A percentile compares a stretch with the other conserved stretches of the same genome.
Evolutionary conservation across 306 rosid genomes (phyloP).

Genomic region (Dalbergia cultrata): DNA sequence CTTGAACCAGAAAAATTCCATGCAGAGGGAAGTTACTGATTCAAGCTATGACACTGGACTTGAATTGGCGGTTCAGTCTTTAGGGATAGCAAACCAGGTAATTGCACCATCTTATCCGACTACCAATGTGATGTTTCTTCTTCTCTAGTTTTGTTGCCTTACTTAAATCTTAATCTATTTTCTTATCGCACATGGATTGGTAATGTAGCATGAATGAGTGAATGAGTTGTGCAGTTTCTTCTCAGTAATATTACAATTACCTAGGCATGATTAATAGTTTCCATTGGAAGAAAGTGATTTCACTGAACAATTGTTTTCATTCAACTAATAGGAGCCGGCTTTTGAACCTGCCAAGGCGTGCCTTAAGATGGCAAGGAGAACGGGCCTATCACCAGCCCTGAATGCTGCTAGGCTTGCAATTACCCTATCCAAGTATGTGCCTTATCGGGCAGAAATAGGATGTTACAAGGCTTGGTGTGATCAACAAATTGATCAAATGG

Average conservation of each 20-base stretch:
- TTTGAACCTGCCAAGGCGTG: conserved; percentile 59
- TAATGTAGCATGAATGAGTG: neutral
- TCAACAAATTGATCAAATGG: conserved; percentile 58
- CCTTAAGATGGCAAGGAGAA: conserved; percentile 62
- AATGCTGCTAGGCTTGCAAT: conserved; percentile 64
- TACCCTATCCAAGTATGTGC: conserved; percentile 58
- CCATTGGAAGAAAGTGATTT: conserved; percentile 23
- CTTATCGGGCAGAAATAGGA: conserved; percentile 72
- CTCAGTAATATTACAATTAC: neutral
- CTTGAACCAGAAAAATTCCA: conserved; percentile 52
- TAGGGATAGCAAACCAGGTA: conserved; percentile 70
- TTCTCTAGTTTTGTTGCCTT: neutral
- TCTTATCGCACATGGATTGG: conserved; percentile 4
- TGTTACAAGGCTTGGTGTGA: conserved; percentile 74
- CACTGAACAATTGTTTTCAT: conserved; percentile 7
- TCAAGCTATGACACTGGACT: conserved; percentile 79
- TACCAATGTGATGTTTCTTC: neutral
- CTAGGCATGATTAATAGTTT: neutral
- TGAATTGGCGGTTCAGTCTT: conserved; percentile 64
- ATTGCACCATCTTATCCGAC: neutral
- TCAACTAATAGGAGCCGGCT: conserved; percentile 56
- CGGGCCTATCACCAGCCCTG: conserved; percentile 62
- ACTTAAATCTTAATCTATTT: conserved; percentile 1
- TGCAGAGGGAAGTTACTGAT: conserved; percentile 47
- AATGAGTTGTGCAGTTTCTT: too few species aligned